Conservation (phyloP, 306 rosid genomes). For the Quercus aquifolioides region DNA sequence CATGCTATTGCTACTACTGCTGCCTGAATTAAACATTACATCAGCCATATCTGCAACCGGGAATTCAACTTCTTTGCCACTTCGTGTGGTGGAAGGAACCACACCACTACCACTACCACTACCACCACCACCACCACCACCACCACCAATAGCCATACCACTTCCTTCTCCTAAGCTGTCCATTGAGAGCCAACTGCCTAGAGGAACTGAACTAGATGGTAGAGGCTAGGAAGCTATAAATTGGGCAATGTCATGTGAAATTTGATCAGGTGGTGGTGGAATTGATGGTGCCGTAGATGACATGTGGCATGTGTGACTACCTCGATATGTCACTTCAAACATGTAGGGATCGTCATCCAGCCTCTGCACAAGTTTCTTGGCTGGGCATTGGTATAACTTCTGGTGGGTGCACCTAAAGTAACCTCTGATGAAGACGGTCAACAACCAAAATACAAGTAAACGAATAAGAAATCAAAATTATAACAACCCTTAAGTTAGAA, state of each 20-base stretch:
- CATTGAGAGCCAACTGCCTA: slow-evolving; percentile 28
- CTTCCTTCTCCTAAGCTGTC: slow-evolving; percentile 4
- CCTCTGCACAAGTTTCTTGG: slow-evolving; percentile 75
- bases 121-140: not conserved
- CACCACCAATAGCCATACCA: not conserved
- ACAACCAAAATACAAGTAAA: not conserved
- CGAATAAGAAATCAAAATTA: too few species aligned
- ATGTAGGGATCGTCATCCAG: slow-evolving; percentile 39
- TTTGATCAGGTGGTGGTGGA: slow-evolving; percentile 20
- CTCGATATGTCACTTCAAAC: slow-evolving; percentile 52
- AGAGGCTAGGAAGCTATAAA: not conserved
- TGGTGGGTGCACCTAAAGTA: slow-evolving; percentile 80
- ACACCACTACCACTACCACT: not conserved
- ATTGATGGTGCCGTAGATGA: slow-evolving; percentile 68
- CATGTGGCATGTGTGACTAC: slow-evolving; percentile 61
- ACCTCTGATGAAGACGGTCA: slow-evolving; percentile 26
- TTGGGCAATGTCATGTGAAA: slow-evolving; percentile 22
- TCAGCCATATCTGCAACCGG: slow-evolving; percentile 63
- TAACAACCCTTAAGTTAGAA: too few species aligned
- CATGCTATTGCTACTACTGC: slow-evolving; percentile 49
- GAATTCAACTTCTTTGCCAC: slow-evolving; percentile 31
- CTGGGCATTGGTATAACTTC: slow-evolving; percentile 55
- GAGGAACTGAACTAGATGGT: not conserved
- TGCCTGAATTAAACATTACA: slow-evolving; percentile 62
- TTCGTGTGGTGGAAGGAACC: slow-evolving; percentile 32